Base-by-base conservation (phyloP, 2,329 filamentous ascomycete genomes). In the Orbilia oligospora region DNA sequence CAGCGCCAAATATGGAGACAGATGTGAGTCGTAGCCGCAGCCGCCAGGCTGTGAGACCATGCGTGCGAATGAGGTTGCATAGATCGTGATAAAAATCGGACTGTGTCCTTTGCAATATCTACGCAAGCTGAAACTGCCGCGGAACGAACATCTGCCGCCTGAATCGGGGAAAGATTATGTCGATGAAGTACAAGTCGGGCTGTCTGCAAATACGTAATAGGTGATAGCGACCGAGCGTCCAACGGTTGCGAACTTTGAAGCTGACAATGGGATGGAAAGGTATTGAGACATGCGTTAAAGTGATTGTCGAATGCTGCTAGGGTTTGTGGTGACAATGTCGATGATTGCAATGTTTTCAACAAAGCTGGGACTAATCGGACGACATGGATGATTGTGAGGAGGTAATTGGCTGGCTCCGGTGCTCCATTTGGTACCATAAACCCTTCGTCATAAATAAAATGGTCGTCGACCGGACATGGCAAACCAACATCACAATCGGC, bases 1-100 rank as follows among this genome's bases (percentile, higher is more conserved):
- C 92, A 97, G 22, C 95, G 91, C 89, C 97, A 97, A 53, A 97
- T 87, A 83, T 98, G 96, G 14, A 90, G 90, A 71, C 93, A 92
- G 8, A 97, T 87, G 81, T 95, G 89, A 3, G 91, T 90, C 0
- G 91, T 93, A 2, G 93, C 90, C 10, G 90, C 89, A 38, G 90
- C 89, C 3, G 89, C 88, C 0, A 94, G 86, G 9, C 88, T 87
- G 2, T 88, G 85, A 27, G 88, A 88, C 83, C 89, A 90, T 49
- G 86, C 78, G 79, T 84, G 80, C 1, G 84, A 79, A 5, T 85
- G 83, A 3, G 84, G 84, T 55, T 87, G 86, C 84, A 91, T 87
- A 48, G 88, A 88, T 55, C 95, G 90, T 9, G 90, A 89, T 12
- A 98, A 87, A 18, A 97, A 88, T 27, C 89, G 88, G 0, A 92